phyloP scores from a whole-genome alignment of 768 basidiomycete genomes.

The Neoboletus magnificus region DNA sequence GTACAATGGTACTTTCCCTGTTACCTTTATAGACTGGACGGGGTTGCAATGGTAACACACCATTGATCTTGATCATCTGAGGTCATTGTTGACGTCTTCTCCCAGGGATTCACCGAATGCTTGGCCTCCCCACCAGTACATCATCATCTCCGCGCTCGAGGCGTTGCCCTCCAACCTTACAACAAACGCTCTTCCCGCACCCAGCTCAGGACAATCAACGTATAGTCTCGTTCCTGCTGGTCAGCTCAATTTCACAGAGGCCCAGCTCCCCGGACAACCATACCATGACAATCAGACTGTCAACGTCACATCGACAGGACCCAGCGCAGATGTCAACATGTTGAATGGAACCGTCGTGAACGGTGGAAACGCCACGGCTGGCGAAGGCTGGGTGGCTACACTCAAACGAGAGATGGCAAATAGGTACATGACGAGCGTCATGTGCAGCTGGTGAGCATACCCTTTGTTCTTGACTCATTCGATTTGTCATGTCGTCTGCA shows the following conservation, averaged over 20 bases:
- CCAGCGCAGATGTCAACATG: slow-evolving; percentile 58
- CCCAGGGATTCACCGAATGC: slow-evolving; percentile 80
- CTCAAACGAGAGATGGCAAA: slow-evolving; percentile 77
- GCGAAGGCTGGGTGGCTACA: slow-evolving; percentile 63
- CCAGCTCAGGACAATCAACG: slow-evolving; percentile 48
- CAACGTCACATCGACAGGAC: slow-evolving; percentile 52
- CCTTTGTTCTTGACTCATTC: not conserved
- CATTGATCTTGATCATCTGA: not conserved
- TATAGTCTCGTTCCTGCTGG: slow-evolving; percentile 70
- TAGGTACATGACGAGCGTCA: slow-evolving; percentile 74
- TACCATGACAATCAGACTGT: slow-evolving; percentile 32
- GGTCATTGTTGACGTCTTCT: not conserved
- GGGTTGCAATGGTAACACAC: slow-evolving; percentile 74
- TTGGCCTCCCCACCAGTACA: slow-evolving; percentile 87
- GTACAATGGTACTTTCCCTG: slow-evolving; percentile 85
- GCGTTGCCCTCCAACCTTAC: slow-evolving; percentile 74
- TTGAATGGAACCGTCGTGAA: slow-evolving; percentile 56
- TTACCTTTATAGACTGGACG: slow-evolving; percentile 66
- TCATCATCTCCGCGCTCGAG: slow-evolving; percentile 71
- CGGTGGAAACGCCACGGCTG: slow-evolving; percentile 57
- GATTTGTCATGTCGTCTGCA: slow-evolving; percentile 22
- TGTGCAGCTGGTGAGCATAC: slow-evolving; percentile 79
- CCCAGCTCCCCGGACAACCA: slow-evolving; percentile 66
- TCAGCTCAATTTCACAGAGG: slow-evolving; percentile 78
- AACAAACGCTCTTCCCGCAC: slow-evolving; percentile 49